These are phyloP conservation scores for Cucurbita pepo DNA, from an alignment of 306 rosid species.

Conservation along the genomic window DNA sequence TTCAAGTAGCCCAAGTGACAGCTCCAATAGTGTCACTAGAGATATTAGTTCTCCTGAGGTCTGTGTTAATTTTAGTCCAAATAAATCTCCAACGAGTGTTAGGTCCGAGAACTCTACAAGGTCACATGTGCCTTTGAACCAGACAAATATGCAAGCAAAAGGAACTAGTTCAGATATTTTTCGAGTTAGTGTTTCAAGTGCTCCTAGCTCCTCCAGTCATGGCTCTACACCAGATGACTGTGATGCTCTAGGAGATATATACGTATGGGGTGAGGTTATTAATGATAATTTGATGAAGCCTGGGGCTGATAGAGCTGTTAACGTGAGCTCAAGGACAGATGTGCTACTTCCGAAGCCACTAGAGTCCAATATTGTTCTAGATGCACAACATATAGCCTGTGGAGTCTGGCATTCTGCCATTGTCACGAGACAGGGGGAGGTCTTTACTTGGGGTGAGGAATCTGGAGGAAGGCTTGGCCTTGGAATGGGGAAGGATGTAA, in stretches of 20 bases:
- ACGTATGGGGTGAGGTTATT: constrained; percentile 85
- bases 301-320: constrained; percentile 48
- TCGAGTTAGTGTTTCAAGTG: constrained; percentile 92
- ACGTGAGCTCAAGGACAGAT: constrained; percentile 42
- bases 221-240: constrained; percentile 88
- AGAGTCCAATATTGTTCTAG: constrained; percentile 85
- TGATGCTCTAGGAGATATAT: constrained; percentile 88
- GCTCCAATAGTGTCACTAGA: constrained; percentile 53
- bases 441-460: constrained; percentile 97
- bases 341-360: constrained; percentile 62
- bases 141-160: constrained; percentile 81
- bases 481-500: constrained; percentile 80
- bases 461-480: constrained; percentile 97
- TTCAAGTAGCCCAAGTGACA: constrained; percentile 66
- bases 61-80: constrained; percentile 35
- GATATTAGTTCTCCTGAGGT: constrained; percentile 70
- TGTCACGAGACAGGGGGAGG: constrained; percentile 86
- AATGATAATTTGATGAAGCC: constrained; percentile 75
- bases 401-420: constrained; percentile 88
- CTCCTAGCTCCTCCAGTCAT: constrained; percentile 92
- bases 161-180: constrained; percentile 69
- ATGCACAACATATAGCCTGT: constrained; percentile 79
- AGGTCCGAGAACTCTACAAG: constrained; percentile 42
- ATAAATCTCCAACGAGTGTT: constrained; percentile 45
- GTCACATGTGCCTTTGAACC: constrained; percentile 64